These are phyloP conservation scores for Phytophthora lateralis DNA, from an alignment of 352 stramenopile genomes.

Conservation along the genomic window DNA sequence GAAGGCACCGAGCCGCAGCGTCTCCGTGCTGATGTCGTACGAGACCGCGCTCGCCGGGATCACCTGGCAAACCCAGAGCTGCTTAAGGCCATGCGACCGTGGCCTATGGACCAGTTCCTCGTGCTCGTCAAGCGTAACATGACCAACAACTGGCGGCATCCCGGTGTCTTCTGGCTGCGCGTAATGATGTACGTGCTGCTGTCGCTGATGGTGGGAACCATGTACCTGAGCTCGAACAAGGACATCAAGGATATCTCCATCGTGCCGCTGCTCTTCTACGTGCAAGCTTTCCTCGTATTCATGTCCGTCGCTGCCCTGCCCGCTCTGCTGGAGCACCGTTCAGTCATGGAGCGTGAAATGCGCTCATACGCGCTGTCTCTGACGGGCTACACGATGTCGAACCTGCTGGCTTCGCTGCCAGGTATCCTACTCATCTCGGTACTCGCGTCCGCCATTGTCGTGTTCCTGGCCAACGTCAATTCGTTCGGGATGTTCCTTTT, in stretches of 20 bases:
- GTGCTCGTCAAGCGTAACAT: conserved; percentile 70
- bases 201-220: conserved; percentile 76
- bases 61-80: conserved; percentile 48
- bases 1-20: conserved; percentile 43
- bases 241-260: conserved; percentile 40
- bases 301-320: conserved; percentile 92
- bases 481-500: conserved; percentile 69
- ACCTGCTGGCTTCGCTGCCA: conserved; percentile 74
- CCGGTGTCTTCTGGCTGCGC: conserved; percentile 82
- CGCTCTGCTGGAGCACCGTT: conserved; percentile 83
- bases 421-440: conserved; percentile 75
- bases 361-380: conserved; percentile 59
- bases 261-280: conserved; percentile 88
- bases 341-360: conserved; percentile 87
- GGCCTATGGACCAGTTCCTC: conserved; percentile 59
- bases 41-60: conserved; percentile 40
- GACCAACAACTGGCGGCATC: conserved; percentile 74
- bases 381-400: conserved; percentile 77
- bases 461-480: conserved; percentile 60
- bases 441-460: conserved; percentile 56
- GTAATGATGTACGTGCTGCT: conserved; percentile 85
- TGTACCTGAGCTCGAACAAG: conserved; percentile 66
- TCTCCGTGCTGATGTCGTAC: conserved; percentile 45
- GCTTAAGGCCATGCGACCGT: conserved; percentile 49
- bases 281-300: conserved; percentile 92